Evolutionary conservation across 2,329 filamentous ascomycete genomes (phyloP).

Genomic region (Tympanopsis confertula): DNA sequence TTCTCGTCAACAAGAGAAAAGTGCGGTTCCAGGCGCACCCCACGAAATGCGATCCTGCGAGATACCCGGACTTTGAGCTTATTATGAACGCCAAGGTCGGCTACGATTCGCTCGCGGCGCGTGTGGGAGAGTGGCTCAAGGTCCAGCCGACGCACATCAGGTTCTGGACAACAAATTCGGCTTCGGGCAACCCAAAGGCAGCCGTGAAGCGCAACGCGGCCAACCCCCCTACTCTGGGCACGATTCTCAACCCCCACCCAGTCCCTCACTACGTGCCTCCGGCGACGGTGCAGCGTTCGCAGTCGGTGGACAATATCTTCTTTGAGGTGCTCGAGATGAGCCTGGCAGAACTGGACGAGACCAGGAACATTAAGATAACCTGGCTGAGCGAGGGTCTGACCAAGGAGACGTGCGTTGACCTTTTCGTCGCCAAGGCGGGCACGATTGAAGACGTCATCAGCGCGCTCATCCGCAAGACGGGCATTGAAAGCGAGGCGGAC

Average conservation of each 20-base stretch:
- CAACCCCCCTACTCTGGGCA: constrained; percentile 55
- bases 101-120: constrained; percentile 77
- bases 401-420: constrained; percentile 72
- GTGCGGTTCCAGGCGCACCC: constrained; percentile 68
- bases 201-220: constrained; percentile 59
- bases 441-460: constrained; percentile 68
- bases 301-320: constrained; percentile 68
- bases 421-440: constrained; percentile 81
- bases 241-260: constrained; percentile 68
- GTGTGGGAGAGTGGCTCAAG: constrained; percentile 66
- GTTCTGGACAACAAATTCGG: constrained; percentile 74
- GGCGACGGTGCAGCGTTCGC: constrained; percentile 55
- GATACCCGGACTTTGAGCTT: constrained; percentile 61
- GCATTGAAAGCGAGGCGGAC: constrained; percentile 61
- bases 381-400: constrained; percentile 82
- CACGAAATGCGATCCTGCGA: constrained; percentile 36
- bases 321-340: constrained; percentile 94
- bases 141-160: constrained; percentile 78
- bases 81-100: constrained; percentile 76
- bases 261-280: no score
- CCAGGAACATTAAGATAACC: constrained; percentile 73
- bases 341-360: constrained; percentile 81
- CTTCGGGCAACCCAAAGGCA: constrained; percentile 65
- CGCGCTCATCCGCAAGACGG: constrained; percentile 68
- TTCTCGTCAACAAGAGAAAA: constrained; percentile 71